These are phyloP conservation scores for Actinidia polygama DNA, from an alignment of 179 eudicot genomes.

Conservation along the genomic window DNA sequence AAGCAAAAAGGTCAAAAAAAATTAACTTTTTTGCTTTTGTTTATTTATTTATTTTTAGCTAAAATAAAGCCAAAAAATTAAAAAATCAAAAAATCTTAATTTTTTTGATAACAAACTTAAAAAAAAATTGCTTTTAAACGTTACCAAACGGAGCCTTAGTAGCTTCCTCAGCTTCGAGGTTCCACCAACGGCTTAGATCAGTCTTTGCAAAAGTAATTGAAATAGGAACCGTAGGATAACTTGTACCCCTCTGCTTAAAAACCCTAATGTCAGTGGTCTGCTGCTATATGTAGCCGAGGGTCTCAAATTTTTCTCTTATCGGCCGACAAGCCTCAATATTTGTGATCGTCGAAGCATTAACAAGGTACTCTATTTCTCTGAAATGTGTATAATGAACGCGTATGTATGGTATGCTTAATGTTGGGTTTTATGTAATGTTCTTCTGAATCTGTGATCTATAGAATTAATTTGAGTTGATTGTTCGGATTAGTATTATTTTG, in stretches of 20 bases:
- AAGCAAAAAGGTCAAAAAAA: too few relatives aligned
- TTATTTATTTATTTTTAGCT: too few relatives aligned
- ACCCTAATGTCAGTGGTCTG: constrained; percentile 1
- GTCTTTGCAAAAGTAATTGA: neutral
- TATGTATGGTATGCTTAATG: neutral
- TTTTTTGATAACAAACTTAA: too few relatives aligned
- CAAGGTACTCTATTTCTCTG: neutral
- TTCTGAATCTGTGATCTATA: neutral
- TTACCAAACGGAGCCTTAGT: too few relatives aligned
- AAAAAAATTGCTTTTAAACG: too few relatives aligned
- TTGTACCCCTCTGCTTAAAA: neutral
- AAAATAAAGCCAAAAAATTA: too few relatives aligned
- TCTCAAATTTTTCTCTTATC: neutral
- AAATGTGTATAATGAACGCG: neutral
- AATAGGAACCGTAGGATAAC: constrained; percentile 7
- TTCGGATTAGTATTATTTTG: neutral
- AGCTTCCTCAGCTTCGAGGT: too few relatives aligned
- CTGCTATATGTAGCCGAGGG: neutral
- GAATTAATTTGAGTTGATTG: neutral
- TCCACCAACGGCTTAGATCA: constrained; percentile 7
- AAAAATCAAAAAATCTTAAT: too few relatives aligned
- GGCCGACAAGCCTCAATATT: neutral
- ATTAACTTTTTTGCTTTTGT: too few relatives aligned
- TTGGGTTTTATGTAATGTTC: neutral
- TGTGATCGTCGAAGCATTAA: neutral